Evolutionary conservation across 1,284 basidiomycete genomes (phyloP).

Genomic region (Rhodotorula sp.): DNA sequence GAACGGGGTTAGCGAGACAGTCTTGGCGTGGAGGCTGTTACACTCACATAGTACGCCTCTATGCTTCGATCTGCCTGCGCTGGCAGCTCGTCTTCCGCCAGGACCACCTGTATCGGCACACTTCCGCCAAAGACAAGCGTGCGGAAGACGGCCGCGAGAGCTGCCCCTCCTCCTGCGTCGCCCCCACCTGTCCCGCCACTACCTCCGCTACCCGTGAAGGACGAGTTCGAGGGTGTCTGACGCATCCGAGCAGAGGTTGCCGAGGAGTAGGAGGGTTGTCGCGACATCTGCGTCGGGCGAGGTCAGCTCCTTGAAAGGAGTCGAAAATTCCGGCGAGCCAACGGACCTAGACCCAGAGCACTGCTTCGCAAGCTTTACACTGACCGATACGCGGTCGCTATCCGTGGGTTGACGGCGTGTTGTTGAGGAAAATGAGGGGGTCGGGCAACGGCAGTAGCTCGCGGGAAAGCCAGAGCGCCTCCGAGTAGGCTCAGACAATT

Average conservation of each 20-base stretch:
- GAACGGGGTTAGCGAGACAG: conserved; percentile 26
- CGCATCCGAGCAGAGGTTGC: background rate
- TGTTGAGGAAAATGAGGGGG: too few species aligned
- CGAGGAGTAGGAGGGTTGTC: background rate
- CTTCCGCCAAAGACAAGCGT: conserved; percentile 80
- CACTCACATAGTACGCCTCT: conserved; percentile 74
- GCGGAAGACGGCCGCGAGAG: conserved; percentile 59
- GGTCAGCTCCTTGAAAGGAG: background rate
- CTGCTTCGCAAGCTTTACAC: too few species aligned
- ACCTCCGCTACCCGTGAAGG: background rate
- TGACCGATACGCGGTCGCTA: too few species aligned
- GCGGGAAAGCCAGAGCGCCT: too few species aligned
- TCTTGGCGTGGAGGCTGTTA: too few species aligned
- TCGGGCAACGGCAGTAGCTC: too few species aligned
- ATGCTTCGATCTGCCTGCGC: conserved; percentile 79
- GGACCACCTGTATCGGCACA: conserved; percentile 76
- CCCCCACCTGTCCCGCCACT: background rate
- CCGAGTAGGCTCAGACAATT: too few species aligned
- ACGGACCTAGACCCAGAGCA: too few species aligned
- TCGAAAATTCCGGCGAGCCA: background rate
- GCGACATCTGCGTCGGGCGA: background rate
- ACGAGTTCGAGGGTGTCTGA: background rate
- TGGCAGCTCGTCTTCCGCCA: conserved; percentile 78
- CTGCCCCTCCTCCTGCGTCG: background rate
- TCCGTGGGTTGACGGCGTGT: too few species aligned